These are phyloP conservation scores for Xylaria sp. DNA, from an alignment of 2,329 filamentous ascomycete species.

Conservation along the genomic window DNA sequence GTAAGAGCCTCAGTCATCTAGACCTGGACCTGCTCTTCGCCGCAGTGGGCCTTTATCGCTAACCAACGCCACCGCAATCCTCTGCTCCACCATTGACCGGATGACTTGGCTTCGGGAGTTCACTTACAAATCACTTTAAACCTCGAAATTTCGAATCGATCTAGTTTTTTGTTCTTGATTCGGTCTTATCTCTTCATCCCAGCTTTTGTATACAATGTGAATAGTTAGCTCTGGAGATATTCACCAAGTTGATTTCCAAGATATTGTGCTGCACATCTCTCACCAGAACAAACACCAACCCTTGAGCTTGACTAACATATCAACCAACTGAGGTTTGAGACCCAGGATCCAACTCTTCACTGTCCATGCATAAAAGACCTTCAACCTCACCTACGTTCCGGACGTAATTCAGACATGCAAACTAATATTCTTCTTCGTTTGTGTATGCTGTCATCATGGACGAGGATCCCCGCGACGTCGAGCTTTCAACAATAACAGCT, in stretches of 20 bases:
- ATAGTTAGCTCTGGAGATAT: neutral
- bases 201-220: neutral
- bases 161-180: neutral
- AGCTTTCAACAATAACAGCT: slow-evolving; percentile 65
- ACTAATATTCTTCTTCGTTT: slow-evolving; percentile 22
- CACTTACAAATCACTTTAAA: neutral
- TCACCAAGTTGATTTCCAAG: neutral
- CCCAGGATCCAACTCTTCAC: neutral
- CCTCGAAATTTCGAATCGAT: neutral
- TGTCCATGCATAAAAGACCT: slow-evolving; percentile 6
- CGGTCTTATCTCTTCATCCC: neutral
- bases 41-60: neutral
- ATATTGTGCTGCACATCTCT: neutral
- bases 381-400: neutral
- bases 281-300: neutral
- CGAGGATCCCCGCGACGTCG: slow-evolving; percentile 58
- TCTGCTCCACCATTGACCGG: slow-evolving; percentile 9
- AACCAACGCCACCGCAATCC: neutral
- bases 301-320: neutral
- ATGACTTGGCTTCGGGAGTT: slow-evolving; percentile 20
- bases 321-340: neutral
- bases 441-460: slow-evolving; percentile 38
- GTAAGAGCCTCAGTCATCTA: too few species aligned
- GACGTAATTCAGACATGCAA: slow-evolving; percentile 28
- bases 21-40: neutral